Evolutionary conservation across 2,329 filamentous ascomycete species (phyloP), one percentile per base, ranked within the genome.

Genomic region (Arthrobotrys musiformis): DNA sequence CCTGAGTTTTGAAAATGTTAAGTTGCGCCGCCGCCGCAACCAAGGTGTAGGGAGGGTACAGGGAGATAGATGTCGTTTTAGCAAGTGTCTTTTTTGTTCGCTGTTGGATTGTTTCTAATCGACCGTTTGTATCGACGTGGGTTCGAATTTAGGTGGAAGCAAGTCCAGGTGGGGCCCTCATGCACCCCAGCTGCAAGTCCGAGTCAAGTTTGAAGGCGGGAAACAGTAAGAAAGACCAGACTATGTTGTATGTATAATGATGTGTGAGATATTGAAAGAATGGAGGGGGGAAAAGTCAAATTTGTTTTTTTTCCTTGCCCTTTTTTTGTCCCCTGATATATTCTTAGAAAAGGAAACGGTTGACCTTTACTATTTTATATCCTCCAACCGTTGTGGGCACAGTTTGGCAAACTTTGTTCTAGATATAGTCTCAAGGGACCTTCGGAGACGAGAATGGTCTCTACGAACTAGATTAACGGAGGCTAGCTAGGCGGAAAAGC

Each of bases 91-190:
- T 62, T 56, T 63, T 58, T 40, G 22, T 44, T 72, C 56, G 26
- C 35, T 69, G 70, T 75, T 75, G 70, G 70, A 62, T 62, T 66
- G 63, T 69, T 69, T 68, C 54, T 50, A 69, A 33, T 74, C 54
- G 58, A 64, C 40, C 7, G 46, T 64, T 52, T 24, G n/a, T 64
- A 35, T 24, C 48, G 8, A 24, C 44, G 44, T 62, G 67, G 46
- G 26, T n/a, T 56, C 26, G 48, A 22, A 19, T 72, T 63, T 8
- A 24, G 35, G 19, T 48, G 58, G 40, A 37, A 22, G 37, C 33
- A 70, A 40, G 17, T 67, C 56, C 56, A 58, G 48, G 48, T 28
- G 44, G 70, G 54, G 28, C 19, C 30, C 52, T 68, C 26, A 63
- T 62, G 62, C 54, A 62, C 40, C 63, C 70, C 15, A 75, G 63